These are phyloP conservation scores for Thermothielavioides terrestris DNA, from an alignment of 495 filamentous ascomycete species.

Conservation along the genomic window DNA sequence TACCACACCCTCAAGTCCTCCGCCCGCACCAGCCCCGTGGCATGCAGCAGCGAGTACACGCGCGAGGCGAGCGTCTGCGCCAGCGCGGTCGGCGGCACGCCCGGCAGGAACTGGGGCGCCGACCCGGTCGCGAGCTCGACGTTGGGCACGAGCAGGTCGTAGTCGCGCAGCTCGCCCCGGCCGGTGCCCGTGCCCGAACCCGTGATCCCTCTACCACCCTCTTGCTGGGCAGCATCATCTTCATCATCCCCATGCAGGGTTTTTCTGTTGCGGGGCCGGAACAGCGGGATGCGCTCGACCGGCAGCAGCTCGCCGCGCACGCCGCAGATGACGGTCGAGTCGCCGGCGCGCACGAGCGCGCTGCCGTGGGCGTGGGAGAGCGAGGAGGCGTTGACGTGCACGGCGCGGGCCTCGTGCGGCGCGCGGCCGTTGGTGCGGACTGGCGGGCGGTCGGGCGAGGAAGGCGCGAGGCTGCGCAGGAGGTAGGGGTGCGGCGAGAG, in stretches of 20 bases:
- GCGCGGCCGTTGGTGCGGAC: constrained; percentile 70
- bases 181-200: too few species aligned
- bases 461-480: constrained; percentile 63
- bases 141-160: constrained; percentile 82
- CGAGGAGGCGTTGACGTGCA: constrained; percentile 65
- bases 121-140: constrained; percentile 85
- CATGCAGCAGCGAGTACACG: constrained; percentile 64
- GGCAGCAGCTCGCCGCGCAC: constrained; percentile 78
- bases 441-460: constrained; percentile 42
- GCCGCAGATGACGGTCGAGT: constrained; percentile 88
- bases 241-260: constrained; percentile 7
- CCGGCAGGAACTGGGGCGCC: constrained; percentile 74
- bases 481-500: constrained; percentile 85
- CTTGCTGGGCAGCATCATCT: constrained; percentile 10
- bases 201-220: constrained; percentile 3
- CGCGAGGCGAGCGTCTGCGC: constrained; percentile 78
- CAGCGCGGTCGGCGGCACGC: constrained; percentile 65
- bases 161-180: constrained; percentile 41
- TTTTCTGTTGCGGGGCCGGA: constrained; percentile 32
- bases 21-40: constrained; percentile 50
- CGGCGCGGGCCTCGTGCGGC: constrained; percentile 57
- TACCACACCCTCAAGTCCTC: constrained; percentile 64
- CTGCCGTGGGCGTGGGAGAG: constrained; percentile 83
- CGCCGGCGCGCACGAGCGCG: constrained; percentile 76
- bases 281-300: constrained; percentile 58